phyloP scores from a whole-genome alignment of 164 flowering plant genomes.

The Platanus orientalis region DNA sequence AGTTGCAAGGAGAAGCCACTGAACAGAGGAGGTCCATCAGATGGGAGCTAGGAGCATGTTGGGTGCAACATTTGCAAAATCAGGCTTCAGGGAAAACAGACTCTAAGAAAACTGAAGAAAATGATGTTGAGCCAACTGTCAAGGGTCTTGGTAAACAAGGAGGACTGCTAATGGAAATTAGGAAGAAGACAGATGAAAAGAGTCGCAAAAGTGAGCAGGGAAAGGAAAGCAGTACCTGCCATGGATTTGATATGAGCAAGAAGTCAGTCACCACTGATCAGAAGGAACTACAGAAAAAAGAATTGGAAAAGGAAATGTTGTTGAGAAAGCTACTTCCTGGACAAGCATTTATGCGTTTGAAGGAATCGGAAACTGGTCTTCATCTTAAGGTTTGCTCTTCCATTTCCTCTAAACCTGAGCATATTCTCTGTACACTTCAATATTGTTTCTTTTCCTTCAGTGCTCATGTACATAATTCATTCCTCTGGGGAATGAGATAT shows the following conservation, averaged over 20 bases:
- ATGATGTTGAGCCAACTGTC: constrained; percentile 69
- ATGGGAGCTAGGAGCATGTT: constrained; percentile 98
- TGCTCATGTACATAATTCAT: background rate
- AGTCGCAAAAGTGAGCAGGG: constrained; percentile 40
- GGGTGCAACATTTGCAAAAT: constrained; percentile 96
- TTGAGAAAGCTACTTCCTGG: constrained; percentile 62
- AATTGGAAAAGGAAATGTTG: constrained; percentile 46
- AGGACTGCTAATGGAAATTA: constrained; percentile 72
- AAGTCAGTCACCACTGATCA: constrained; percentile 31
- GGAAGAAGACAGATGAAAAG: constrained; percentile 58
- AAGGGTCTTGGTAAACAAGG: constrained; percentile 98
- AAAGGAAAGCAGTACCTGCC: constrained; percentile 33
- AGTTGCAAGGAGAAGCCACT: constrained; percentile 52
- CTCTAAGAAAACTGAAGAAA: constrained; percentile 59
- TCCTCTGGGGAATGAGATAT: no score
- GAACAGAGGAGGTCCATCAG: constrained; percentile 49
- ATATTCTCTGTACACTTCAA: background rate
- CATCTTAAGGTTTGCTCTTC: constrained; percentile 65
- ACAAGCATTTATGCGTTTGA: constrained; percentile 64
- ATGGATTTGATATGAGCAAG: constrained; percentile 26
- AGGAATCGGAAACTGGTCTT: constrained; percentile 89
- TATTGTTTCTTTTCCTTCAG: background rate
- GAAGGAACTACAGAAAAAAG: constrained; percentile 51
- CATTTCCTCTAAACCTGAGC: background rate
- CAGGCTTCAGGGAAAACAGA: constrained; percentile 73